These are phyloP conservation scores for Bigelowiella natans DNA, from an alignment of 78 protist species.

Conservation along the genomic window DNA sequence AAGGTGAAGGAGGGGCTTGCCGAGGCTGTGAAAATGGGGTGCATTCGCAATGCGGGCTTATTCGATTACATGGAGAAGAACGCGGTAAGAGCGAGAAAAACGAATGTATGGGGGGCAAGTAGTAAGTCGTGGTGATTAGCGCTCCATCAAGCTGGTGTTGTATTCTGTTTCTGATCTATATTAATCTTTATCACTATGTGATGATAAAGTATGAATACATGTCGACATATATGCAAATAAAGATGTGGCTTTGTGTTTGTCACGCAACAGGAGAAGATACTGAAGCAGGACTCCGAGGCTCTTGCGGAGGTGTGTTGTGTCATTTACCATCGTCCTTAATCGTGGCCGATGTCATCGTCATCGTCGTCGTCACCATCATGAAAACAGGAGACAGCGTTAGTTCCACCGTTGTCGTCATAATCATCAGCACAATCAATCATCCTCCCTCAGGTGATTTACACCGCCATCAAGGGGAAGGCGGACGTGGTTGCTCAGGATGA, in stretches of 20 bases:
- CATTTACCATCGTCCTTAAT: too few relatives aligned
- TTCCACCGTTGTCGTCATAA: too few relatives aligned
- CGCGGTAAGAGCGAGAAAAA: too few relatives aligned
- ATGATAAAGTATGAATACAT: neutral
- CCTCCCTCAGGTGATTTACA: neutral
- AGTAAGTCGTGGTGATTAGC: too few relatives aligned
- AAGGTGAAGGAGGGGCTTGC: neutral
- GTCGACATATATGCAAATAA: neutral
- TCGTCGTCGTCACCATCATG: too few relatives aligned
- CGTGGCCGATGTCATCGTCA: too few relatives aligned
- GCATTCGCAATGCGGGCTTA: neutral
- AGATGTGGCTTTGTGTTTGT: neutral
- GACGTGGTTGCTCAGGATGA: conserved; percentile 21
- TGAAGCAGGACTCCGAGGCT: neutral
- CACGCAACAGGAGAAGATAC: neutral
- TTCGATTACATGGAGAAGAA: neutral
- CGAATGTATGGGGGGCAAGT: too few relatives aligned
- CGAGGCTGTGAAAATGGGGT: neutral
- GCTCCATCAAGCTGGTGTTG: too few relatives aligned
- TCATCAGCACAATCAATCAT: too few relatives aligned
- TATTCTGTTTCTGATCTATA: too few relatives aligned
- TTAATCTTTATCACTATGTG: too few relatives aligned
- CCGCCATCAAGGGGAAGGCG: neutral
- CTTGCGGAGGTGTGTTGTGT: neutral
- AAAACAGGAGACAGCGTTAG: too few relatives aligned